Conservation (phyloP, 2,329 filamentous ascomycete genomes). For the Fusarium pseudocircinatum region DNA sequence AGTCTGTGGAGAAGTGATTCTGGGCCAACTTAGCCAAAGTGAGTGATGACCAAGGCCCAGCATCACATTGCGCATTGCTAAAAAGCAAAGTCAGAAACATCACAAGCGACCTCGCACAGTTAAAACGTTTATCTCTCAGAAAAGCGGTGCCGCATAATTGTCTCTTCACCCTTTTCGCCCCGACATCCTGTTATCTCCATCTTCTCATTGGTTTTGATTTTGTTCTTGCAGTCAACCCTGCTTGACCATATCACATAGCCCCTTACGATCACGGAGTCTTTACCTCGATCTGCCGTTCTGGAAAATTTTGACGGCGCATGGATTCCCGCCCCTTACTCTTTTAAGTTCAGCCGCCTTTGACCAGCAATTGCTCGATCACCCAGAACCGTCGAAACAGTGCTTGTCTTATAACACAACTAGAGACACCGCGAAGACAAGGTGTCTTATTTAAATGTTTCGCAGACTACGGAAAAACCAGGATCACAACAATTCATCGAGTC, state of each 20-base stretch:
- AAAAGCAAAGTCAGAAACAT: conserved; percentile 41
- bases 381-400: neutral
- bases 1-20: conserved; percentile 31
- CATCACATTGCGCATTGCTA: conserved; percentile 40
- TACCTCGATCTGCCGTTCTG: conserved; percentile 1
- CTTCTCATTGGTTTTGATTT: conserved; percentile 16
- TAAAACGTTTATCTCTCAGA: conserved; percentile 8
- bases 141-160: conserved; percentile 24
- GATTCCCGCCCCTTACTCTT: conserved; percentile 26
- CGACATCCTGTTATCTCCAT: conserved; percentile 18
- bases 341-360: conserved; percentile 25
- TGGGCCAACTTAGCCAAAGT: conserved; percentile 33
- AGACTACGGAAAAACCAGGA: conserved; percentile 47
- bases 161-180: conserved; percentile 10
- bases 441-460: conserved; percentile 51
- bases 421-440: conserved; percentile 27
- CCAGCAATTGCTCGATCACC: conserved; percentile 7
- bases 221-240: conserved; percentile 10
- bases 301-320: conserved; percentile 26
- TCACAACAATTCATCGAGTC: conserved; percentile 35
- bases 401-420: neutral
- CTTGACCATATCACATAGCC: conserved; percentile 17
- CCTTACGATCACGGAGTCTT: conserved; percentile 12
- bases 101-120: conserved; percentile 32
- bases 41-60: conserved; percentile 36